Percentiles rank a stretch among this genome's conserved stretches.
Conservation (phyloP, 345 rosid genomes). For the Cardamine chenopodiifolia region DNA sequence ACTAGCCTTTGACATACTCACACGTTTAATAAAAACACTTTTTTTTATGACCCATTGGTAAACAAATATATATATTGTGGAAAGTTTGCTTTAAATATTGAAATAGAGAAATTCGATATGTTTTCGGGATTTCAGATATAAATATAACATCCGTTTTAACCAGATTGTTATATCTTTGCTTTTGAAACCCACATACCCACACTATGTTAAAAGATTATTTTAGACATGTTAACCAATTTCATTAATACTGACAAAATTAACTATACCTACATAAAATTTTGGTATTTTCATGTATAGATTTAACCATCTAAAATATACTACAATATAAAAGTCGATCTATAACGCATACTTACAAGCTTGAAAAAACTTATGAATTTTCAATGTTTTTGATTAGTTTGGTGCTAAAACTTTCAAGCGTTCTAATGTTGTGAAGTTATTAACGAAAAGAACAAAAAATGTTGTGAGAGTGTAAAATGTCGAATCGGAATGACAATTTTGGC, state of each 20-base stretch:
- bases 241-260: neutral
- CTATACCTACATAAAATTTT: neutral
- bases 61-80: conserved; percentile 9
- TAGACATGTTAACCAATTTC: neutral
- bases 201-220: neutral
- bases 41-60: neutral
- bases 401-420: neutral
- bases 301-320: neutral
- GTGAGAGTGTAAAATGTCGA: neutral
- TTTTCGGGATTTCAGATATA: neutral
- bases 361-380: neutral
- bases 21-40: neutral
- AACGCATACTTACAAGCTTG: neutral
- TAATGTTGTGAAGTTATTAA: neutral
- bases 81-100: neutral
- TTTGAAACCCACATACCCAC: neutral
- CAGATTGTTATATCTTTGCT: neutral
- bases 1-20: conserved; percentile 4
- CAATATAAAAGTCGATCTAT: conserved; percentile 3
- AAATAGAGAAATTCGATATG: neutral
- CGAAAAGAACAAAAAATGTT: neutral
- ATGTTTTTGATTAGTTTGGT: neutral
- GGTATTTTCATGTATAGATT: neutral
- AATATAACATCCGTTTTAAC: neutral
- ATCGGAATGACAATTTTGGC: neutral